Conservation (phyloP, 192 early-diverging fungal species). For the Podochytrium sp. region DNA sequence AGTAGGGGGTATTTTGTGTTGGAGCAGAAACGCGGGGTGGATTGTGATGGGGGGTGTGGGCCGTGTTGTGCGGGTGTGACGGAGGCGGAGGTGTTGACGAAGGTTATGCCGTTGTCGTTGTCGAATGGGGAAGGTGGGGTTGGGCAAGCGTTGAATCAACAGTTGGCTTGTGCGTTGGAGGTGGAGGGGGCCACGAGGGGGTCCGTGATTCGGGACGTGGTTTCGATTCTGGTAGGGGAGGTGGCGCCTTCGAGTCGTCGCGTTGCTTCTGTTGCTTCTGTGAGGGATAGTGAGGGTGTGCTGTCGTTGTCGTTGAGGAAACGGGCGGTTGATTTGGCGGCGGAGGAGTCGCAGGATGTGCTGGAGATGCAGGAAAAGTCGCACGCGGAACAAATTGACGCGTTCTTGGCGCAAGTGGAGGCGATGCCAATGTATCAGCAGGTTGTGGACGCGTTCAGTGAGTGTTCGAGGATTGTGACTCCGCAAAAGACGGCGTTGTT, state of each 20-base stretch:
- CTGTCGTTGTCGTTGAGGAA: slow-evolving; percentile 14
- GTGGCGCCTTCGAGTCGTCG: not conserved
- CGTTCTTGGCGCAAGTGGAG: slow-evolving; percentile 9
- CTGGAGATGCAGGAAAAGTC: not conserved
- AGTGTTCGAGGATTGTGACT: not conserved
- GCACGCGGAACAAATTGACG: not conserved
- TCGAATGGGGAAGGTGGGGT: not conserved
- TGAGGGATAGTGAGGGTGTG: not conserved
- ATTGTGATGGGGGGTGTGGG: slow-evolving; percentile 33
- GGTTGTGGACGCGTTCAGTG: slow-evolving; percentile 1
- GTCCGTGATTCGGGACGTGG: not conserved
- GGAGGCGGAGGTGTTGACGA: not conserved
- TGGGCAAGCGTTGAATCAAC: not conserved
- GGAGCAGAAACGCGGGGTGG: slow-evolving; percentile 37
- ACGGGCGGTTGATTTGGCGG: slow-evolving; percentile 14
- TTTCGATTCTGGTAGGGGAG: not conserved
- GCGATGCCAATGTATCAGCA: slow-evolving; percentile 6
- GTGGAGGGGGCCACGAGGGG: not conserved
- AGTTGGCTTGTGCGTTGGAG: not conserved
- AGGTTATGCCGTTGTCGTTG: slow-evolving; percentile 25
- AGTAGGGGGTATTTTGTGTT: slow-evolving; percentile 91
- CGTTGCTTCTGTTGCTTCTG: not conserved
- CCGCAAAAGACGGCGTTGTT: not conserved
- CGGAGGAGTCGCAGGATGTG: not conserved
- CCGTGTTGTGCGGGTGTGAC: not conserved